A percentile compares a stretch with the other conserved stretches of the same genome.
Conservation (phyloP, 345 rosid species). For the Cardamine resedifolia region DNA sequence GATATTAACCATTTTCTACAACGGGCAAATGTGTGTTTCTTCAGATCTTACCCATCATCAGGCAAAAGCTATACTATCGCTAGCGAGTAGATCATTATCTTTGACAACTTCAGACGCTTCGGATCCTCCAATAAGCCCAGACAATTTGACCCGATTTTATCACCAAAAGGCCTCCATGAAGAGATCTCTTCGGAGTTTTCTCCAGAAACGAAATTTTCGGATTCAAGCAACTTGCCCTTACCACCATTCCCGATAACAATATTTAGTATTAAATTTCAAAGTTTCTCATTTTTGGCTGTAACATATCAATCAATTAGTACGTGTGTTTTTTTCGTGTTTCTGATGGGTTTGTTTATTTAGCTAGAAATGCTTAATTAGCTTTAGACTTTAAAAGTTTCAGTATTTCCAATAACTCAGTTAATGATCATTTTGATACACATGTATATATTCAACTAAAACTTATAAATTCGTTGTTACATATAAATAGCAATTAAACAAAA, state of each 20-base stretch:
- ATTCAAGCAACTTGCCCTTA: slow-evolving; percentile 27
- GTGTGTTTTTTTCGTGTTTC: background rate
- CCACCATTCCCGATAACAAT: background rate
- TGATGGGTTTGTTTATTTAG: background rate
- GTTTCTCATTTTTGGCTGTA: background rate
- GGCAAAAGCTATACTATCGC: slow-evolving; percentile 21
- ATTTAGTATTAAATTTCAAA: background rate
- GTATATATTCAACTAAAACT: background rate
- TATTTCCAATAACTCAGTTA: background rate
- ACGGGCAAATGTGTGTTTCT: slow-evolving; percentile 21
- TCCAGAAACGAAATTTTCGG: slow-evolving; percentile 27
- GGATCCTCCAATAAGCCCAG: background rate
- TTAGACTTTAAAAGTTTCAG: background rate
- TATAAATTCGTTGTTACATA: background rate
- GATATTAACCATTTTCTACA: slow-evolving; percentile 23
- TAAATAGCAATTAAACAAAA: background rate
- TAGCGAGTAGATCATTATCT: slow-evolving; percentile 9
- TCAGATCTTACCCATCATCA: slow-evolving; percentile 20
- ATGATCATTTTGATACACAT: background rate
- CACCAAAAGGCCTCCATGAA: slow-evolving; percentile 28
- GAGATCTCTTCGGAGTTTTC: slow-evolving; percentile 32
- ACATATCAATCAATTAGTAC: background rate
- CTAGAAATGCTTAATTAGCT: background rate
- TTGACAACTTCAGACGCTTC: background rate
- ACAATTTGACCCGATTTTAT: background rate